Percentiles rank a stretch among this genome's conserved stretches.
Conservation (phyloP, 2,329 filamentous ascomycete genomes). For the Aspergillus sp. region DNA sequence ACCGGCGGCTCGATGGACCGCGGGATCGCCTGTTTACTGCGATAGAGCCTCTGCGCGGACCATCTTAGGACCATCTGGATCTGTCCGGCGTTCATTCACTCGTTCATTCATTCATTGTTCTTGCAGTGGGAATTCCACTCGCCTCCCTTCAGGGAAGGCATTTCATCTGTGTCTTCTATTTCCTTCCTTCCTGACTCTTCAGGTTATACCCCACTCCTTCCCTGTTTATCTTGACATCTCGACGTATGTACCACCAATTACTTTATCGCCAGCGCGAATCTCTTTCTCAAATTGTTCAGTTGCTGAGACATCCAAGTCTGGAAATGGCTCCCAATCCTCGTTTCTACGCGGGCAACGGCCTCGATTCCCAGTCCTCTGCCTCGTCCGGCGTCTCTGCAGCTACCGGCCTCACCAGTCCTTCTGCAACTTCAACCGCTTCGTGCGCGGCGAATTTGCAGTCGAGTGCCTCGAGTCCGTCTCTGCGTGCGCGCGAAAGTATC, state of each 20-base stretch:
- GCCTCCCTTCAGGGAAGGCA: background rate
- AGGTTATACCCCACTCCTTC: conserved; percentile 1
- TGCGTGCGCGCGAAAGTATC: conserved; percentile 66
- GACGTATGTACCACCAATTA: conserved; percentile 36
- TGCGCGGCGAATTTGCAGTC: conserved; percentile 42
- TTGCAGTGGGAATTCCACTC: too few species aligned
- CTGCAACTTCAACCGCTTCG: conserved; percentile 30
- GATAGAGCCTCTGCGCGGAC: background rate
- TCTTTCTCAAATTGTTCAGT: conserved; percentile 33
- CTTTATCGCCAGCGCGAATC: conserved; percentile 33
- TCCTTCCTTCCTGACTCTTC: background rate
- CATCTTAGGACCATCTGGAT: background rate
- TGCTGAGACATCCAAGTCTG: conserved; percentile 31
- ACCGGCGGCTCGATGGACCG: background rate
- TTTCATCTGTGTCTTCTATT: background rate
- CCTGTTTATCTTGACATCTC: conserved; percentile 7
- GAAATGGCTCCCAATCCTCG: conserved; percentile 38
- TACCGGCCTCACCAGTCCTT: conserved; percentile 32
- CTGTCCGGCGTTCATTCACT: background rate
- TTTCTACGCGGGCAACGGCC: conserved; percentile 25
- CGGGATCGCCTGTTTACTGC: background rate
- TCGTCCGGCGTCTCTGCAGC: conserved; percentile 27
- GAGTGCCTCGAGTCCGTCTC: conserved; percentile 69
- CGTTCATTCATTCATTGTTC: background rate
- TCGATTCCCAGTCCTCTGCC: conserved; percentile 29